Percentiles rank a stretch among this genome's conserved stretches.
Evolutionary conservation across 192 early-diverging fungal species (phyloP).

Genomic region (Lunasporangiospora selenospora): DNA sequence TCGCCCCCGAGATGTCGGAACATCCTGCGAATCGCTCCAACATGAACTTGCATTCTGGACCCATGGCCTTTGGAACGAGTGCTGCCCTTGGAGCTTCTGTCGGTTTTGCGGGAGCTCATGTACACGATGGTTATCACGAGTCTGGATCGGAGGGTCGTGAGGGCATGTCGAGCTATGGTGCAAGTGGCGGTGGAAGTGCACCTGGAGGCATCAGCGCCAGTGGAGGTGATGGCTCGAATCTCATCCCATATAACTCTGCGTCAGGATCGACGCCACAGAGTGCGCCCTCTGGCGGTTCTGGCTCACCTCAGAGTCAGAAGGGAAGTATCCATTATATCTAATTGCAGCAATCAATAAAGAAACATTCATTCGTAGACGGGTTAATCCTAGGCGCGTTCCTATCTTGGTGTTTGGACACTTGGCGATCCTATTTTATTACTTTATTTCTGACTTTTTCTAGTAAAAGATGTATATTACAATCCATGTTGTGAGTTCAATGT

Average conservation of each 20-base stretch:
- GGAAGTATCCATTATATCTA: slow-evolving; percentile 47
- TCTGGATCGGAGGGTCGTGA: slow-evolving; percentile 40
- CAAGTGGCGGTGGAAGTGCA: slow-evolving; percentile 40
- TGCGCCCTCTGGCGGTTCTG: slow-evolving; percentile 30
- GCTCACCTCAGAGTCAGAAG: slow-evolving; percentile 47
- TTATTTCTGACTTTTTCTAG: too few relatives aligned
- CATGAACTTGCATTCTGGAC: slow-evolving; percentile 34
- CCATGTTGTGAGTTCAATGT: too few relatives aligned
- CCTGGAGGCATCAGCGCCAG: slow-evolving; percentile 19
- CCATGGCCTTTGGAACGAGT: slow-evolving; percentile 45
- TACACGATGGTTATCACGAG: slow-evolving; percentile 42
- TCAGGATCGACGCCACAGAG: slow-evolving; percentile 9
- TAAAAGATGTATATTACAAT: too few relatives aligned
- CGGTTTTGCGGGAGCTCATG: slow-evolving; percentile 30
- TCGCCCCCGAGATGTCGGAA: slow-evolving; percentile 47
- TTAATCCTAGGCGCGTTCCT: too few relatives aligned
- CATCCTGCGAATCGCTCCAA: slow-evolving; percentile 48
- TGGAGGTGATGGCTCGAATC: slow-evolving; percentile 6
- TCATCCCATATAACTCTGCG: slow-evolving; percentile 22
- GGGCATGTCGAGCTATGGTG: slow-evolving; percentile 22
- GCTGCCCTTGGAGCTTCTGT: slow-evolving; percentile 32
- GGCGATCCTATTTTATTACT: too few relatives aligned
- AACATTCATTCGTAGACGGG: too few relatives aligned
- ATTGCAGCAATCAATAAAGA: too few relatives aligned
- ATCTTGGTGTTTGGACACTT: too few relatives aligned